Evolutionary conservation across 2,329 filamentous ascomycete species (phyloP).

Genomic region (Gaeumannomyces tritici): DNA sequence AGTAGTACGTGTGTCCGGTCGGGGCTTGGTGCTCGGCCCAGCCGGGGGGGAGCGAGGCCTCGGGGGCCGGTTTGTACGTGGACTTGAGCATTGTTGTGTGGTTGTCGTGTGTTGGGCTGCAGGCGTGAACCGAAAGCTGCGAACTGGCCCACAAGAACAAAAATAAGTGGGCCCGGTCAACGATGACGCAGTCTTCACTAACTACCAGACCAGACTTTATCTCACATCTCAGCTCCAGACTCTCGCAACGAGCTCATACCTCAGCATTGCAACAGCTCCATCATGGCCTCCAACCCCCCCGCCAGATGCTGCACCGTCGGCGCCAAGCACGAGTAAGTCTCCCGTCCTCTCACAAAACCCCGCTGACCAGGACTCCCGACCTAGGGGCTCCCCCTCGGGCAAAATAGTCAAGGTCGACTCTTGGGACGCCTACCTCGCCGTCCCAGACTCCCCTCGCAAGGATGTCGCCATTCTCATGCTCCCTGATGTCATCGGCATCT

Average conservation of each 20-base stretch:
- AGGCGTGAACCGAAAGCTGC: too few relatives aligned
- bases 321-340: conserved; percentile 41
- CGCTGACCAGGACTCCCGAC: conserved; percentile 2
- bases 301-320: conserved; percentile 42
- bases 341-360: conserved; percentile 2
- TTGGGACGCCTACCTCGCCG: conserved; percentile 41
- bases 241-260: too few relatives aligned
- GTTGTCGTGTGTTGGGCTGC: neutral
- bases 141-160: too few relatives aligned
- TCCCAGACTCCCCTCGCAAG: conserved; percentile 28
- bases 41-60: conserved; percentile 53
- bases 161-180: too few relatives aligned
- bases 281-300: conserved; percentile 45
- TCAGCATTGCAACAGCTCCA: too few relatives aligned
- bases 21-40: conserved; percentile 95
- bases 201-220: too few relatives aligned
- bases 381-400: conserved; percentile 38
- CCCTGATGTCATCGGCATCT: conserved; percentile 42
- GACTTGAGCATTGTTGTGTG: conserved; percentile 56
- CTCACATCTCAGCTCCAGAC: too few relatives aligned
- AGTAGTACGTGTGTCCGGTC: conserved; percentile 80
- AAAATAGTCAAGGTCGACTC: conserved; percentile 32
- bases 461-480: conserved; percentile 34
- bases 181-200: too few relatives aligned
- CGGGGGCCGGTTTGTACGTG: conserved; percentile 52